Evolutionary conservation across 176 grass and related monocot species (phyloP).

Genomic region (Typha latifolia): DNA sequence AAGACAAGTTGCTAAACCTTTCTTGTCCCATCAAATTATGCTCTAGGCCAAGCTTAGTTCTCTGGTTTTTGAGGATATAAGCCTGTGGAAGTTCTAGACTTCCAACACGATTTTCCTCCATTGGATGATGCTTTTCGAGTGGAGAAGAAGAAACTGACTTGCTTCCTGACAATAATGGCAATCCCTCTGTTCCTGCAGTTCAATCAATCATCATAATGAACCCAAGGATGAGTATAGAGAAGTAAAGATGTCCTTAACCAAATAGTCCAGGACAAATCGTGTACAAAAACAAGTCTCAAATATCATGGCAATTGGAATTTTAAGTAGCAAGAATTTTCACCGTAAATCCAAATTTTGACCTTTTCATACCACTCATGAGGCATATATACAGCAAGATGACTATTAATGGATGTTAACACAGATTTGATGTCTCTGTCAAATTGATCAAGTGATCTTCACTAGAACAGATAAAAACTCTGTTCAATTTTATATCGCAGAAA

Average conservation of each 20-base stretch:
- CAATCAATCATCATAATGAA: conserved; percentile 13
- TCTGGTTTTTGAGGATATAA: conserved; percentile 40
- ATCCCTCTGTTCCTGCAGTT: conserved; percentile 24
- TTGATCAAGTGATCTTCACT: background rate
- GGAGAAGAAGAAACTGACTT: conserved; percentile 61
- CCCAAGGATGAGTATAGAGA: background rate
- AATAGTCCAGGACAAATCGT: too few relatives aligned
- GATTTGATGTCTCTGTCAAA: background rate
- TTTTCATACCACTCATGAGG: background rate
- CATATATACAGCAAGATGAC: background rate
- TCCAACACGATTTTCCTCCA: conserved; percentile 33
- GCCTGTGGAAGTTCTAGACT: conserved; percentile 29
- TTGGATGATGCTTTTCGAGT: conserved; percentile 46
- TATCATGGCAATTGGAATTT: too few relatives aligned
- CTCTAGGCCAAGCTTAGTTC: conserved; percentile 45
- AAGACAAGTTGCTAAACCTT: conserved; percentile 32
- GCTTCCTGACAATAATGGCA: conserved; percentile 40
- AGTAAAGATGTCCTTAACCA: background rate
- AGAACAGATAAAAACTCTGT: background rate
- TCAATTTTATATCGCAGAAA: conserved; percentile 1
- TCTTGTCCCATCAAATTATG: conserved; percentile 48
- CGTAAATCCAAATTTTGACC: background rate
- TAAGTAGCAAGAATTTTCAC: background rate
- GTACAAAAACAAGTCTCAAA: too few relatives aligned
- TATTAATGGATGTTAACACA: background rate